Evolutionary conservation across 1,284 basidiomycete genomes (phyloP).

Genomic region (Flammula alnicola): DNA sequence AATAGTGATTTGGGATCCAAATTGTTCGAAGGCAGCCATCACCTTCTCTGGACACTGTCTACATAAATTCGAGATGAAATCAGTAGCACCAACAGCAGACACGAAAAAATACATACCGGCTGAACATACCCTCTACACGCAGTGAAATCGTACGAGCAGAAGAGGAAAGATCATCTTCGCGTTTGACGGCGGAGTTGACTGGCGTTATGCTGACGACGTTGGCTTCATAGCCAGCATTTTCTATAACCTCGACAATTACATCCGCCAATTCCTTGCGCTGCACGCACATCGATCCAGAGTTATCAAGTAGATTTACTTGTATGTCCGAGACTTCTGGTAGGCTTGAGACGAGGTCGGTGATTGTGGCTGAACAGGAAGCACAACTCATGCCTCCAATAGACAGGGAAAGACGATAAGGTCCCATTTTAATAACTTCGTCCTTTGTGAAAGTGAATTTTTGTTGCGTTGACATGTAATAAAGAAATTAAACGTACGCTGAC

Average conservation of each 20-base stretch:
- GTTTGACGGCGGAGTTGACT: neutral
- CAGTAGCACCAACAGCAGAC: neutral
- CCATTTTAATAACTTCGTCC: too few relatives aligned
- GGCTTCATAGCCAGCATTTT: neutral
- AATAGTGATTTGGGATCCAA: neutral
- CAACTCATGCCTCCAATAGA: slow-evolving; percentile 3
- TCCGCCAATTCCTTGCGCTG: neutral
- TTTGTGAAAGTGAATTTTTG: too few relatives aligned
- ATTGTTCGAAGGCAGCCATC: neutral
- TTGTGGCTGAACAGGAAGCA: neutral
- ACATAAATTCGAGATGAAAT: neutral
- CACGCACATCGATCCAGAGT: neutral
- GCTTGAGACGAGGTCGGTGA: neutral
- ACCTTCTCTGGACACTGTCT: slow-evolving; percentile 1
- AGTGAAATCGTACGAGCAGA: neutral
- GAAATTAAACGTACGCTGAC: too few relatives aligned
- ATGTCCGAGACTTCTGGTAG: neutral
- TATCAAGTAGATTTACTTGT: neutral
- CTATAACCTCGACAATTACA: neutral
- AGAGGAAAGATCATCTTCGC: neutral
- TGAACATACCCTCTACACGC: neutral
- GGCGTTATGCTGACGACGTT: neutral
- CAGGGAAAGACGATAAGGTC: neutral
- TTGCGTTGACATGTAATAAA: too few relatives aligned
- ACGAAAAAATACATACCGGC: neutral